These are phyloP conservation scores for Phytophthora multivora DNA, from an alignment of 352 stramenopile genomes.

Conservation along the genomic window DNA sequence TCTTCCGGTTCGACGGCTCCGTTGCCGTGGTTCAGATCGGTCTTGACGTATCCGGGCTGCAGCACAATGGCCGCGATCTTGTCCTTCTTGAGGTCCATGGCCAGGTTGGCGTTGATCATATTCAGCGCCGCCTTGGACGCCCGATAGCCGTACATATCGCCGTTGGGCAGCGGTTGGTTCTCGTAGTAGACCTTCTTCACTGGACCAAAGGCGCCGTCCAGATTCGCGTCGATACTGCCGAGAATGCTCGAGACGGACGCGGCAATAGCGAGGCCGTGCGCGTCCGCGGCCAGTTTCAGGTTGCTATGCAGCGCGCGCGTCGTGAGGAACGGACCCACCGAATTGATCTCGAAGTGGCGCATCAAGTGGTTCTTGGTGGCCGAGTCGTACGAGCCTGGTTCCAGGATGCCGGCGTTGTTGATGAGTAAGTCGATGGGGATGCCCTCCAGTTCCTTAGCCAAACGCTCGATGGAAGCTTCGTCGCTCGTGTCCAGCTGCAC, in stretches of 20 bases:
- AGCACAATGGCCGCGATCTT: constrained; percentile 48
- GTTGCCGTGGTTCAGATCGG: constrained; percentile 38
- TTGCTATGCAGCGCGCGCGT: constrained; percentile 51
- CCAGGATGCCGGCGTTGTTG: constrained; percentile 61
- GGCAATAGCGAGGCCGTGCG: constrained; percentile 33
- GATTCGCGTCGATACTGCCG: constrained; percentile 20
- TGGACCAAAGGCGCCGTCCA: constrained; percentile 25
- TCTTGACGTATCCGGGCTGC: constrained; percentile 56
- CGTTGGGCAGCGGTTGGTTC: constrained; percentile 16
- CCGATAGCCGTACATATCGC: constrained; percentile 62
- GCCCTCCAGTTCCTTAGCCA: constrained; percentile 43
- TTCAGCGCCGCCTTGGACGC: constrained; percentile 76
- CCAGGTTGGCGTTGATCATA: constrained; percentile 50
- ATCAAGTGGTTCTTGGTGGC: constrained; percentile 47
- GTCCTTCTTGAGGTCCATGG: constrained; percentile 48
- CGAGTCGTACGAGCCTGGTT: constrained; percentile 18
- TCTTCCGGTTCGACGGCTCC: constrained; percentile 34
- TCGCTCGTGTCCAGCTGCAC: constrained; percentile 47
- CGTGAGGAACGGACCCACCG: constrained; percentile 54
- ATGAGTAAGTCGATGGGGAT: constrained; percentile 60
- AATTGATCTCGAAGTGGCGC: constrained; percentile 65
- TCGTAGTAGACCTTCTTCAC: constrained; percentile 15
- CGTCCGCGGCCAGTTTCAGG: constrained; percentile 36
- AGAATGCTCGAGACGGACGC: constrained; percentile 40
- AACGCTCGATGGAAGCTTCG: constrained; percentile 42